Evolutionary conservation across 805 yeast species (phyloP).

Genomic region (Starmerella etchellsii): DNA sequence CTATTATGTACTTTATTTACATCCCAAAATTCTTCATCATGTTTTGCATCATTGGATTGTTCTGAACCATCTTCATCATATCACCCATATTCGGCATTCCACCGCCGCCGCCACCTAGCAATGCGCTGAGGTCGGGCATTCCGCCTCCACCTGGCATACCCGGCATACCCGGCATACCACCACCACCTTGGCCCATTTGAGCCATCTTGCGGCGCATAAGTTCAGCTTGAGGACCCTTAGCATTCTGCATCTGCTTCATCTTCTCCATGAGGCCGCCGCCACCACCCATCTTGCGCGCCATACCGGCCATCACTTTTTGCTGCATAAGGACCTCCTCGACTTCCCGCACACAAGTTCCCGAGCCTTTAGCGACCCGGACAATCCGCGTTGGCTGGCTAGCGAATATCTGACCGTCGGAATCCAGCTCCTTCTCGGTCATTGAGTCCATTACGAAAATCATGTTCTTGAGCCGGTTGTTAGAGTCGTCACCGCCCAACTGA

Average conservation of each 20-base stretch:
- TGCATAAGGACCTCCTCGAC: conserved; percentile 87
- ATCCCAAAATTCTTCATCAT: conserved; percentile 31
- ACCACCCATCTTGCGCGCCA: conserved; percentile 63
- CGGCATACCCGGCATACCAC: conserved; percentile 27
- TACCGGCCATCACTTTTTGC: conserved; percentile 83
- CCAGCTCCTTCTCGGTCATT: conserved; percentile 85
- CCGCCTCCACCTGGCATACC: conserved; percentile 38
- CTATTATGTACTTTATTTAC: too few relatives aligned
- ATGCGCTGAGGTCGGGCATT: conserved; percentile 43
- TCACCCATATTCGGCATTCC: conserved; percentile 61
- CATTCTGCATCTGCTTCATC: conserved; percentile 27
- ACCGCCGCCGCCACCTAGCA: conserved; percentile 51
- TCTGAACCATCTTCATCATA: conserved; percentile 46
- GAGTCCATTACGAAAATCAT: conserved; percentile 92
- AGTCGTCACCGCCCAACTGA: conserved; percentile 85
- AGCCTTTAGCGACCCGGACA: conserved; percentile 82
- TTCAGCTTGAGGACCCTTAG: conserved; percentile 32
- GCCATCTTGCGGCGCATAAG: conserved; percentile 36
- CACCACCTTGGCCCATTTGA: conserved; percentile 28
- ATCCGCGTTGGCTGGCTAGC: conserved; percentile 72
- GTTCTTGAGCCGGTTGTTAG: conserved; percentile 66
- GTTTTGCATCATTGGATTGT: conserved; percentile 37
- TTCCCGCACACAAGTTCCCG: conserved; percentile 84
- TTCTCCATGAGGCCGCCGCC: conserved; percentile 41
- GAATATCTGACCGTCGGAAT: conserved; percentile 75